These are phyloP conservation scores for Trametes hirsuta DNA, from an alignment of 1,284 basidiomycete genomes.

Conservation along the genomic window DNA sequence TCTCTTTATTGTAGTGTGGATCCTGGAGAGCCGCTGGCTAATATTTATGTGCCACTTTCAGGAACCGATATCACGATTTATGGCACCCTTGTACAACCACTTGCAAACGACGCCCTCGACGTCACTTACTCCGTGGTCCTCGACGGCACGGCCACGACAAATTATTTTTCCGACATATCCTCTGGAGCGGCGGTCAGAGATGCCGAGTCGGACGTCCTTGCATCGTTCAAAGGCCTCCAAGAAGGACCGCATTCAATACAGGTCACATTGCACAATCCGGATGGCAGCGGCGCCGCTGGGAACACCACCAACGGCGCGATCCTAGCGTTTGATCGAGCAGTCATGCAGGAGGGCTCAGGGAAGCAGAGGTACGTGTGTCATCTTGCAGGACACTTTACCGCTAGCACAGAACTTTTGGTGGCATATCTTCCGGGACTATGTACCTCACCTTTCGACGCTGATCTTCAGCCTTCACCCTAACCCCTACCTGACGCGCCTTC, in stretches of 20 bases:
- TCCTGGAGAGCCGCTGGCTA: not conserved
- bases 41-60: slow-evolving; percentile 8
- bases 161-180: slow-evolving; percentile 29
- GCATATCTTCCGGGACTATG: not conserved
- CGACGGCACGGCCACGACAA: slow-evolving; percentile 35
- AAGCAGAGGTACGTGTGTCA: slow-evolving; percentile 18
- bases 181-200: slow-evolving; percentile 22
- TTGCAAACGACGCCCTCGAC: slow-evolving; percentile 18
- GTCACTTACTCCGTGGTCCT: slow-evolving; percentile 31
- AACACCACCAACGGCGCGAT: slow-evolving; percentile 19
- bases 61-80: slow-evolving; percentile 36
- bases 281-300: slow-evolving; percentile 1
- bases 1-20: no score
- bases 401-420: not conserved
- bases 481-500: no score
- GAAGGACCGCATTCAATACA: slow-evolving; percentile 33
- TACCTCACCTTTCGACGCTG: no score
- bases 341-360: slow-evolving; percentile 18
- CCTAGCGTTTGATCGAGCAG: slow-evolving; percentile 32
- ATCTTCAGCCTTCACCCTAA: no score
- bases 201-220: slow-evolving; percentile 32
- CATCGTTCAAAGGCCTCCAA: slow-evolving; percentile 33
- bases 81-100: slow-evolving; percentile 28
- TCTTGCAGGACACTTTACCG: not conserved
- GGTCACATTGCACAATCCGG: slow-evolving; percentile 33